Base-by-base conservation (phyloP, 1,284 basidiomycete genomes). In the Heterobasidion parviporum region DNA sequence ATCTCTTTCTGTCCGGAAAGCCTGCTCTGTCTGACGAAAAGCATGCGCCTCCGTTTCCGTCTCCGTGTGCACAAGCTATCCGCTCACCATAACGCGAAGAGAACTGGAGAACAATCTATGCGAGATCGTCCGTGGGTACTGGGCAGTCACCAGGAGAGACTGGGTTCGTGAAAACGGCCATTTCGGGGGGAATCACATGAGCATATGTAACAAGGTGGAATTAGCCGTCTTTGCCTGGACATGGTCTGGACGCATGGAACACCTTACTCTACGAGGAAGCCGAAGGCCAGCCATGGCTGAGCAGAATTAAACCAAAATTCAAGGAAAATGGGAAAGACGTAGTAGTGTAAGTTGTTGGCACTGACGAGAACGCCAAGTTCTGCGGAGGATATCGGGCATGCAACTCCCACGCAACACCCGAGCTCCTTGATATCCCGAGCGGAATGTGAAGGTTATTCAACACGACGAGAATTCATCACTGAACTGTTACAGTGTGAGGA, bases 1-100 rank as follows among this genome's bases (percentile, higher is more conserved):
- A 72, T 96, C 93, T 59, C 75, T 82, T 70, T 94, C 91, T 12
- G 74, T 71, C 53, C 89, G 84, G 70, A 76, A 84, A 56, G 78
- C 74, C 67, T 82, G 74, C 38, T 70, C 68, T 53, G 72, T 67
- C 70, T 71, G 53, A 41, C n/a, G 20, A 18, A 20, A n/a, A 34
- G 36, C 7, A 45, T n/a, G n/a, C n/a, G 38, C n/a, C 2, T 32
- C 43, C 33, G 45, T 20, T n/a, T 10, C 20, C 26, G 26, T 26
- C 26, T 26, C 26, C 26, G 26, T 26, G 26, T 26, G 26, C 26
- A 26, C 26, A 26, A 26, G 26, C 26, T 26, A 26, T 26, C 26
- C 49, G 46, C 60, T 15, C 51, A 61, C 83, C 82, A 85, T 83
- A 59, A 67, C 62, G 57, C 69, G 65, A 53, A 65, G 61, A 56